Percentiles rank a stretch among this genome's conserved stretches.
phyloP scores from a whole-genome alignment of 2,329 filamentous ascomycete species.

The Aspergillus sp. region DNA sequence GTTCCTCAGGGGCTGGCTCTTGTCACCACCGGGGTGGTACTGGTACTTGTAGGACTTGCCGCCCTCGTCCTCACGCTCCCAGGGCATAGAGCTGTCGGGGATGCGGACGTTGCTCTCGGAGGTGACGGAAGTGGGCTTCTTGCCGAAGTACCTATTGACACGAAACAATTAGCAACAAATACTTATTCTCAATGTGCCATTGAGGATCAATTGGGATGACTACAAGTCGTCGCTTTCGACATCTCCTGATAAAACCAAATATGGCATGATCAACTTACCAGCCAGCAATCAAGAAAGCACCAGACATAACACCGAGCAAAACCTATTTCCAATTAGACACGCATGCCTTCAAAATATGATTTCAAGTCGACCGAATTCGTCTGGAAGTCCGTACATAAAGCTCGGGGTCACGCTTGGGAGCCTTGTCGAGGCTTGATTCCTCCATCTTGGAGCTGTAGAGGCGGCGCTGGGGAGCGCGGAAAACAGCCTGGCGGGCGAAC shows the following conservation, averaged over 20 bases:
- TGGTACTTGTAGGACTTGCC: slow-evolving; percentile 71
- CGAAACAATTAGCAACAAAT: slow-evolving; percentile 56
- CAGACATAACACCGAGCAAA: slow-evolving; percentile 86
- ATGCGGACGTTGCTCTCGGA: slow-evolving; percentile 78
- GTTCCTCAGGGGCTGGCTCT: slow-evolving; percentile 72
- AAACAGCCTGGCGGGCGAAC: slow-evolving; percentile 39
- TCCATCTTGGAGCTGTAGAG: slow-evolving; percentile 45
- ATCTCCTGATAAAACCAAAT: neutral
- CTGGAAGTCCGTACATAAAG: slow-evolving; percentile 62
- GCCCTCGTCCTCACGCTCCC: slow-evolving; percentile 67
- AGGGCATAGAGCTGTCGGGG: slow-evolving; percentile 79
- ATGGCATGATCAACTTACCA: slow-evolving; percentile 50
- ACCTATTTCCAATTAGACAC: slow-evolving; percentile 58
- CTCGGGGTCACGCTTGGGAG: slow-evolving; percentile 69
- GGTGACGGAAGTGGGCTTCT: slow-evolving; percentile 78
- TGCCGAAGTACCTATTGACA: slow-evolving; percentile 58
- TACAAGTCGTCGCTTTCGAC: neutral
- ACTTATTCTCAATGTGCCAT: neutral
- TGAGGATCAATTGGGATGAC: slow-evolving; percentile 7
- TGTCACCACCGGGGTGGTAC: slow-evolving; percentile 84
- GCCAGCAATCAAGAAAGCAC: slow-evolving; percentile 82
- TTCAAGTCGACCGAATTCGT: slow-evolving; percentile 11
- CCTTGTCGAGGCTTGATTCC: slow-evolving; percentile 58
- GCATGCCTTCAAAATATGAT: slow-evolving; percentile 7
- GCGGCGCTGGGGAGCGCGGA: slow-evolving; percentile 44